Evolutionary conservation across 208 protist species (phyloP), one percentile per base, ranked within the genome.

Genomic region (Trichomonas gallinae): DNA sequence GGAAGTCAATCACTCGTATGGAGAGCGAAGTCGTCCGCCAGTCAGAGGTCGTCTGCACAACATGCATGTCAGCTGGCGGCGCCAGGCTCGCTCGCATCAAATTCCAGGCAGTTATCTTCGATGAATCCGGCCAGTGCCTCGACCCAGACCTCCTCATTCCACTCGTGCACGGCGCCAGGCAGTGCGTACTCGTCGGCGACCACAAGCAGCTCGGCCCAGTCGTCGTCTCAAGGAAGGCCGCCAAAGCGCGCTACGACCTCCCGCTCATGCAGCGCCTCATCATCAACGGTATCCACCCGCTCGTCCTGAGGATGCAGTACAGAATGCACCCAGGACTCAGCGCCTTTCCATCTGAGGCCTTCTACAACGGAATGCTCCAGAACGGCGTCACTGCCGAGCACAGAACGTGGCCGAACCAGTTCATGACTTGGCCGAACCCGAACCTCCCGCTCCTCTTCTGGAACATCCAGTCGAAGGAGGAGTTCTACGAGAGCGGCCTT

Each of bases 101-200:
- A 26, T 99, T 99, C 97, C 97, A 98, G 26, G 96, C 98, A 48
- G 98, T 99, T 17, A 97, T 99, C 0, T 98, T 99, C 82, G 99
- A 99, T 98, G 99, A 99, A 97, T 97, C 97, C n/a, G 99, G 99
- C 0, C 97, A 98, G 96, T 97, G 98, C n/a, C 98, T 98, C 31
- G 99, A 99, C 97, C 99, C 99, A 49, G 99, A 99, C 97, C 98
- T 97, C 63, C 97, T 99, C 26, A 99, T 99, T 96, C 98, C 99
- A 23, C 96, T 99, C 10, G 98, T 99, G 21, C 91, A 98, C 89
- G 98, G 98, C 45, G 98, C 98, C 4, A 97, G 98, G 82, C 98
- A 99, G 85, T 45, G 96, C 36, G 88, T 97, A 38, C 97, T 99
- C 0, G 98, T 99, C 40, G 99, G 98, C 38, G 99, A 99, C 97